Evolutionary conservation across 2,329 filamentous ascomycete species (phyloP).

Genomic region (Thermomyces lanuginosus): DNA sequence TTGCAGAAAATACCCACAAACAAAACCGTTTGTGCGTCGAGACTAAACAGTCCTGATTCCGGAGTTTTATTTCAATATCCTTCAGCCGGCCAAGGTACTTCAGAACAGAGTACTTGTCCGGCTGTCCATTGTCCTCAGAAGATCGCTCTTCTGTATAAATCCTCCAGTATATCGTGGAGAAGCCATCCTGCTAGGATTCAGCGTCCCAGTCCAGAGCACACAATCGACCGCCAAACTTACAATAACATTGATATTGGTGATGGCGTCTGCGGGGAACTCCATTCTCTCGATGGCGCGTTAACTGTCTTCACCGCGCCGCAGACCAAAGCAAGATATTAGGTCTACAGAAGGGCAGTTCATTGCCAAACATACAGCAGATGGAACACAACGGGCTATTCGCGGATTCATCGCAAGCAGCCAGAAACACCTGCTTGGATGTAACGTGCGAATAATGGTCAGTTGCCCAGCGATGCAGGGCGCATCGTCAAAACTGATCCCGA

Average conservation of each 20-base stretch:
- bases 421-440: too few species aligned
- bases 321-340: slow-evolving; percentile 12
- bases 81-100: slow-evolving; percentile 25
- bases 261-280: slow-evolving; percentile 28
- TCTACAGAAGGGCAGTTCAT: slow-evolving; percentile 10
- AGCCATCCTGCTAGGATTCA: slow-evolving; percentile 22
- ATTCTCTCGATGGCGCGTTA: slow-evolving; percentile 18
- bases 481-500: too few species aligned
- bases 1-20: slow-evolving; percentile 26
- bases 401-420: too few species aligned
- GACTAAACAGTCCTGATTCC: slow-evolving; percentile 22
- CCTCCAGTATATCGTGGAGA: slow-evolving; percentile 28
- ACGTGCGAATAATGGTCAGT: too few species aligned
- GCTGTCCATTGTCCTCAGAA: slow-evolving; percentile 20
- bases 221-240: slow-evolving; percentile 15
- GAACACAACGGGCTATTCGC: too few species aligned
- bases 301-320: slow-evolving; percentile 12
- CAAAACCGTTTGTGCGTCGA: slow-evolving; percentile 22
- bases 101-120: slow-evolving; percentile 22
- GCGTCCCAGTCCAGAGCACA: slow-evolving; percentile 7
- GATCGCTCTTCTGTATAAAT: slow-evolving; percentile 25
- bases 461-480: too few species aligned
- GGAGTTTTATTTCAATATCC: slow-evolving; percentile 20
- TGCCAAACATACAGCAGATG: too few species aligned
- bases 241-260: slow-evolving; percentile 27